A percentile compares a stretch with the other conserved stretches of the same genome.
Evolutionary conservation across 2,329 filamentous ascomycete genomes (phyloP).

Genomic region (Colletotrichum eremochloae): DNA sequence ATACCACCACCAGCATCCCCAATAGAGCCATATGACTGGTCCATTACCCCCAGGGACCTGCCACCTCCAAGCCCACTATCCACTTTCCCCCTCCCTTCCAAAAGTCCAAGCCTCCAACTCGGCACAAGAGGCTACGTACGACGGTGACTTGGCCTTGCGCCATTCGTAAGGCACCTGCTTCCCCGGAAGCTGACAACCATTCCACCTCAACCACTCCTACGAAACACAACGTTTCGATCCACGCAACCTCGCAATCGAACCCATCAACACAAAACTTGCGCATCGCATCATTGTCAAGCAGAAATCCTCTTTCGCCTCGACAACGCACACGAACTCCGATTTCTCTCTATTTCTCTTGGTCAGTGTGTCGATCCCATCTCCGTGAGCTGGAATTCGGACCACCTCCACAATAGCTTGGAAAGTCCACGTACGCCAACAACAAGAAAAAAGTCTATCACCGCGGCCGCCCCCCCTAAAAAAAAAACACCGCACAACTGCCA

Average conservation of each 20-base stretch:
- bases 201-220: constrained; percentile 6
- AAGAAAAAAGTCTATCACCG: constrained; percentile 24
- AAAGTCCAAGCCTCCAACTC: constrained; percentile 41
- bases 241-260: constrained; percentile 4
- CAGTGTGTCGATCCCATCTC: constrained; percentile 30
- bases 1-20: not conserved
- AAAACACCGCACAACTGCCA: constrained; percentile 52
- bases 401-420: constrained; percentile 41
- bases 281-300: constrained; percentile 6
- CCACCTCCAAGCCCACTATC: not conserved
- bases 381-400: constrained; percentile 41
- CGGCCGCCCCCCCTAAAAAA: not conserved
- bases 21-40: constrained; percentile 25
- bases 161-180: constrained; percentile 12
- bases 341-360: not conserved
- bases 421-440: constrained; percentile 41
- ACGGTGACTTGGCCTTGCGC: constrained; percentile 27
- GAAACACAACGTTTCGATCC: constrained; percentile 16
- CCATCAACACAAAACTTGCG: not conserved
- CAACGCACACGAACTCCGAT: not conserved
- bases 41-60: constrained; percentile 13
- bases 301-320: not conserved
- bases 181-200: constrained; percentile 38
- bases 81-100: constrained; percentile 4
- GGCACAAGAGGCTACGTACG: constrained; percentile 42